Evolutionary conservation across 768 basidiomycete species (phyloP).

Genomic region (Termitomyces sp.): DNA sequence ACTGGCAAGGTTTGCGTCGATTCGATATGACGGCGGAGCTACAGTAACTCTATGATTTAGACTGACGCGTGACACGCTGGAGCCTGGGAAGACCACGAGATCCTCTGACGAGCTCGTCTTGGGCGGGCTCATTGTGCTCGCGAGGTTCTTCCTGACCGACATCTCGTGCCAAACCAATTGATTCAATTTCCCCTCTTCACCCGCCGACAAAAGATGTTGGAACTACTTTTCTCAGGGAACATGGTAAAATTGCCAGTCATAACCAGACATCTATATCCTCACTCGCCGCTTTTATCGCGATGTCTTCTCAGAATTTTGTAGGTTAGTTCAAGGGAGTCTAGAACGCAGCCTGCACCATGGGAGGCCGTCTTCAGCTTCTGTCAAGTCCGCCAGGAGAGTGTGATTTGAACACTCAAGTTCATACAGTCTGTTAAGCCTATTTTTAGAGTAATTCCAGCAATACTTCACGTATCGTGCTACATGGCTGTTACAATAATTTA

Average conservation of each 20-base stretch:
- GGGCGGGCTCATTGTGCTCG: conserved; percentile 57
- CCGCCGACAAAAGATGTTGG: conserved; percentile 26
- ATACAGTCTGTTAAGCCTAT: too few species aligned
- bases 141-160: conserved; percentile 22
- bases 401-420: background rate
- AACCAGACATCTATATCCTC: background rate
- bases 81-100: conserved; percentile 55
- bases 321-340: conserved; percentile 40
- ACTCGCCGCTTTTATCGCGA: conserved; percentile 27
- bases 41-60: conserved; percentile 22
- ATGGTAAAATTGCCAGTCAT: conserved; percentile 28
- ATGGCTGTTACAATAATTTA: background rate
- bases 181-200: background rate
- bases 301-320: conserved; percentile 48
- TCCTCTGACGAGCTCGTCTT: conserved; percentile 55
- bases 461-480: background rate
- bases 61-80: conserved; percentile 41
- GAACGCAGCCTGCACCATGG: conserved; percentile 35
- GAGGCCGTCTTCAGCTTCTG: conserved; percentile 53
- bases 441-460: background rate
- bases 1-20: conserved; percentile 43
- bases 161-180: background rate
- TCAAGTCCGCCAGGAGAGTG: conserved; percentile 22
- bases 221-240: conserved; percentile 42
- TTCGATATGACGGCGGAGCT: background rate